phyloP scores from a whole-genome alignment of 257 asterid species.

The Vinca minor region DNA sequence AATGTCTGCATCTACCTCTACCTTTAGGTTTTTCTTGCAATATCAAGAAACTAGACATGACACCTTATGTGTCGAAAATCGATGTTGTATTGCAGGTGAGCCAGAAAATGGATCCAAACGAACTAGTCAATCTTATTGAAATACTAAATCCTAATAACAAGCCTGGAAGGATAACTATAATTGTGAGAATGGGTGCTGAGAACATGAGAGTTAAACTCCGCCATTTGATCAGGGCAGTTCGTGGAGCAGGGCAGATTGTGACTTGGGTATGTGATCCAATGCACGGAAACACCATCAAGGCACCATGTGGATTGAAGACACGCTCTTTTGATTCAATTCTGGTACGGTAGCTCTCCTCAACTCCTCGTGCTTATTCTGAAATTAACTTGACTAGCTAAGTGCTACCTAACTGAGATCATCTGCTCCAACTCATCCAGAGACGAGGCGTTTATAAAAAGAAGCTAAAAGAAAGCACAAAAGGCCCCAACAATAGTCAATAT shows the following conservation, averaged over 20 bases:
- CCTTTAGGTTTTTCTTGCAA: not conserved
- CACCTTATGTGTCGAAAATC: not conserved
- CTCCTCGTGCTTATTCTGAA: conserved; percentile 5
- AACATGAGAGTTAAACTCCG: conserved; percentile 83
- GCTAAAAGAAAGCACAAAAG: not conserved
- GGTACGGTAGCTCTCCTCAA: conserved; percentile 36
- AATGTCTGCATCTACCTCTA: not conserved
- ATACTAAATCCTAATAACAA: conserved; percentile 60
- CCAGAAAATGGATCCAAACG: conserved; percentile 85
- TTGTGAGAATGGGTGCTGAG: conserved; percentile 87
- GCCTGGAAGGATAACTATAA: conserved; percentile 73
- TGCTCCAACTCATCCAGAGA: not conserved
- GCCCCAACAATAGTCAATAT: not conserved
- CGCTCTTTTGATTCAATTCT: conserved; percentile 77
- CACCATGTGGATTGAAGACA: conserved; percentile 83
- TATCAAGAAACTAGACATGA: not conserved
- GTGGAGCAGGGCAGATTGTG: conserved; percentile 68
- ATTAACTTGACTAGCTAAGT: not conserved
- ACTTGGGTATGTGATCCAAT: conserved; percentile 91
- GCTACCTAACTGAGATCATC: not conserved
- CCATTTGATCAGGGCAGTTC: conserved; percentile 72
- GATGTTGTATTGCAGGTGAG: conserved; percentile 51
- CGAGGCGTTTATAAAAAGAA: not conserved
- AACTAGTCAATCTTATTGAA: conserved; percentile 61
- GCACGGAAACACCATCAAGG: conserved; percentile 87